Evolutionary conservation across 2,329 filamentous ascomycete species (phyloP).

Genomic region (Zasmidium cellare): DNA sequence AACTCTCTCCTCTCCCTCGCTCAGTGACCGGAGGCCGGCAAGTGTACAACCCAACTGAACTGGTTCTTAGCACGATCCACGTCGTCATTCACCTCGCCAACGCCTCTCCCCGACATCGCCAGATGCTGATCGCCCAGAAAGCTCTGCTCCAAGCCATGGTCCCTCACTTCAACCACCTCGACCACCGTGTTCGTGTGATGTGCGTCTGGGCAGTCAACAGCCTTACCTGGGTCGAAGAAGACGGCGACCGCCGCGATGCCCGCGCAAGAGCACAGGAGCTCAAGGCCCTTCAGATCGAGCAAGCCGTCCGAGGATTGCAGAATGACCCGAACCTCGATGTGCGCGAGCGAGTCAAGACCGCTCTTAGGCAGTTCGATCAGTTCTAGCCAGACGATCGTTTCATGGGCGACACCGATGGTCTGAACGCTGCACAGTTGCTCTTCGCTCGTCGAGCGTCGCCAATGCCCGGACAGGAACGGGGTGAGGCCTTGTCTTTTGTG

Average conservation of each 20-base stretch:
- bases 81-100: slow-evolving; percentile 88
- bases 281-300: slow-evolving; percentile 57
- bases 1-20: slow-evolving; percentile 58
- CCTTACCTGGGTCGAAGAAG: slow-evolving; percentile 78
- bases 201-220: slow-evolving; percentile 86
- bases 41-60: slow-evolving; percentile 53
- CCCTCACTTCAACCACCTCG: slow-evolving; percentile 70
- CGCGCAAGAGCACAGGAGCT: slow-evolving; percentile 68
- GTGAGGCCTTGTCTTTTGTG: too few relatives aligned
- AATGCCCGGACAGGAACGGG: neutral
- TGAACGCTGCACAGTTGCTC: neutral
- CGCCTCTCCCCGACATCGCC: slow-evolving; percentile 73
- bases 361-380: slow-evolving; percentile 66
- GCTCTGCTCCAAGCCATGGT: slow-evolving; percentile 72
- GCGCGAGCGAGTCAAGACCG: slow-evolving; percentile 78
- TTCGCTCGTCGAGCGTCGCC: neutral
- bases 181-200: slow-evolving; percentile 71
- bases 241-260: slow-evolving; percentile 64
- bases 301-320: slow-evolving; percentile 30
- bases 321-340: slow-evolving; percentile 77
- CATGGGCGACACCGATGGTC: too few relatives aligned
- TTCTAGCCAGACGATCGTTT: slow-evolving; percentile 13
- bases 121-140: slow-evolving; percentile 74
- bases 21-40: slow-evolving; percentile 35
- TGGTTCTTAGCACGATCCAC: slow-evolving; percentile 75